Evolutionary conservation across 176 grass and related monocot species (phyloP).

Genomic region (Hyparrhenia diplandra): DNA sequence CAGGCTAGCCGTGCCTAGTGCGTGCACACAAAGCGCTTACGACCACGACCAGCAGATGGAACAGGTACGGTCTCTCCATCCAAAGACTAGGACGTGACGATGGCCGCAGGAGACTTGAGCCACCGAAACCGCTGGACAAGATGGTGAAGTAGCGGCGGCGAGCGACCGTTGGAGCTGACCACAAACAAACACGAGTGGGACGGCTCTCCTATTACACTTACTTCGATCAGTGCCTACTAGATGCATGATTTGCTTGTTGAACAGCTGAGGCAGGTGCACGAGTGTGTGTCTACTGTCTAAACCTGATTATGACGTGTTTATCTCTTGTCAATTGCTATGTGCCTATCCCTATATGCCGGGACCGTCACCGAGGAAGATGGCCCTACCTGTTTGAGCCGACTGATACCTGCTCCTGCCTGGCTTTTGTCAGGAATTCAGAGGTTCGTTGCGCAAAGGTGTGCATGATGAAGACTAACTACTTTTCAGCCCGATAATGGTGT

Average conservation of each 20-base stretch:
- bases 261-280: background rate
- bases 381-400: background rate
- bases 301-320: background rate
- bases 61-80: too few species aligned
- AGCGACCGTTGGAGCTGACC: background rate
- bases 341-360: too few species aligned
- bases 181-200: background rate
- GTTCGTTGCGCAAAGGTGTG: background rate
- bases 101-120: background rate
- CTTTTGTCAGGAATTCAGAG: background rate
- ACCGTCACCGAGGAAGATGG: background rate
- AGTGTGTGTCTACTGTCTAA: background rate
- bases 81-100: too few species aligned
- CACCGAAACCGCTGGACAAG: background rate
- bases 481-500: background rate
- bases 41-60: too few species aligned
- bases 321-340: background rate
- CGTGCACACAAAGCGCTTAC: too few species aligned
- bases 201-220: background rate
- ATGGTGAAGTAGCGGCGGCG: background rate
- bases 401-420: background rate
- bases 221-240: background rate
- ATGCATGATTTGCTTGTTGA: background rate
- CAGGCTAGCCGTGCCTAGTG: too few species aligned
- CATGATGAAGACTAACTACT: background rate